Percentiles rank a stretch among this genome's conserved stretches.
Evolutionary conservation across 768 basidiomycete species (phyloP).

Genomic region (Mycena indigotica): DNA sequence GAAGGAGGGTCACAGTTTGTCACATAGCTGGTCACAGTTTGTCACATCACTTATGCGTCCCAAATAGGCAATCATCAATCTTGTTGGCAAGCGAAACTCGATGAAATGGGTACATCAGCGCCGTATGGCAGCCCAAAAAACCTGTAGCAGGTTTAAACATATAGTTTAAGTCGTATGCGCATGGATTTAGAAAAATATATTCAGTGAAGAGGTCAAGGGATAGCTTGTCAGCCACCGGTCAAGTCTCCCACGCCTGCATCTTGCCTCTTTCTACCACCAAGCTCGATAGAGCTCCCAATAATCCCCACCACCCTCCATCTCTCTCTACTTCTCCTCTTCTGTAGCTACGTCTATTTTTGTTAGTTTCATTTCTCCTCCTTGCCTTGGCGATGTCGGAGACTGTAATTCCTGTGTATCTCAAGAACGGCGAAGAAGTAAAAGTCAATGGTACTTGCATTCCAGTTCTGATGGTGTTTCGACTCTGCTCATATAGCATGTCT

Average conservation of each 20-base stretch:
- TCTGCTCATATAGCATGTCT: slow-evolving; percentile 5
- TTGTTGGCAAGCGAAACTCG: neutral
- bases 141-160: neutral
- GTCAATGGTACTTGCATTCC: slow-evolving; percentile 68
- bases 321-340: neutral
- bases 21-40: too few relatives aligned
- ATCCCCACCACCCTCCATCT: slow-evolving; percentile 5
- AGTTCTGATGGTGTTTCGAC: slow-evolving; percentile 32
- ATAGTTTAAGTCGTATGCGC: too few relatives aligned
- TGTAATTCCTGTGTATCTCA: slow-evolving; percentile 56
- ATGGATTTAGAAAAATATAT: too few relatives aligned
- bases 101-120: slow-evolving; percentile 7
- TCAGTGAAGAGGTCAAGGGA: neutral
- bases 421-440: slow-evolving; percentile 83
- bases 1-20: too few relatives aligned
- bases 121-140: neutral
- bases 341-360: slow-evolving; percentile 18
- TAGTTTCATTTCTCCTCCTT: neutral
- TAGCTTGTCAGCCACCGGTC: neutral
- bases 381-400: neutral
- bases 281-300: slow-evolving; percentile 15
- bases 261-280: slow-evolving; percentile 2
- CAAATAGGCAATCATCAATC: too few relatives aligned
- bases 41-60: too few relatives aligned
- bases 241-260: neutral